These are phyloP conservation scores for Cryptococcus wingfieldii DNA, from an alignment of 1,284 basidiomycete species.

Conservation along the genomic window DNA sequence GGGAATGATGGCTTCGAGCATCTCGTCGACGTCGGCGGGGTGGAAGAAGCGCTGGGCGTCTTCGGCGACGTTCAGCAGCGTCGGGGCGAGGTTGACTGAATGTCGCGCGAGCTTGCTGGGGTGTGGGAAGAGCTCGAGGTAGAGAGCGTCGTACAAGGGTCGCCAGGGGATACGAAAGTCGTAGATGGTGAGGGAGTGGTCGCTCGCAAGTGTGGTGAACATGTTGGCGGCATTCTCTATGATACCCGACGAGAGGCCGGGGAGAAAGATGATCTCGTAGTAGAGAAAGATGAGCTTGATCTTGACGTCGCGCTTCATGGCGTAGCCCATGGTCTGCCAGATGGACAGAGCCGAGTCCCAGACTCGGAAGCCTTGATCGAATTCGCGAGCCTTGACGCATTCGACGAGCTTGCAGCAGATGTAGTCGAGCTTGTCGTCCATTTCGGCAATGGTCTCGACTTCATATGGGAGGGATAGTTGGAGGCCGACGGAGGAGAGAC, in stretches of 20 bases:
- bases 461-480: conserved; percentile 64
- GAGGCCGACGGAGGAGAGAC: conserved; percentile 40
- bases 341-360: conserved; percentile 74
- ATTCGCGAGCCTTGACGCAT: conserved; percentile 74
- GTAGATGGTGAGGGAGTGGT: conserved; percentile 69
- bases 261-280: conserved; percentile 58
- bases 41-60: conserved; percentile 82
- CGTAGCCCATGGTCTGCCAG: conserved; percentile 78
- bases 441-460: conserved; percentile 71
- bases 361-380: conserved; percentile 67
- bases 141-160: conserved; percentile 74
- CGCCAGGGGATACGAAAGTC: conserved; percentile 87
- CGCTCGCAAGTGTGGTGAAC: conserved; percentile 55
- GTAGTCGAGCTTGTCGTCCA: conserved; percentile 74
- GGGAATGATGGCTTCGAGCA: conserved; percentile 65
- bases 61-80: conserved; percentile 78
- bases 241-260: conserved; percentile 53
- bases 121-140: conserved; percentile 75
- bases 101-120: conserved; percentile 76
- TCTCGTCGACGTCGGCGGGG: conserved; percentile 79
- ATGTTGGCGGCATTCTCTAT: conserved; percentile 52
- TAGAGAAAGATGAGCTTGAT: conserved; percentile 74
- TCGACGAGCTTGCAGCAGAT: conserved; percentile 65
- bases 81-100: conserved; percentile 51
- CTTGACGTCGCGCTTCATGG: conserved; percentile 73